Base-by-base conservation (phyloP, 1,284 basidiomycete species). In the Rhodotorula sp. region DNA sequence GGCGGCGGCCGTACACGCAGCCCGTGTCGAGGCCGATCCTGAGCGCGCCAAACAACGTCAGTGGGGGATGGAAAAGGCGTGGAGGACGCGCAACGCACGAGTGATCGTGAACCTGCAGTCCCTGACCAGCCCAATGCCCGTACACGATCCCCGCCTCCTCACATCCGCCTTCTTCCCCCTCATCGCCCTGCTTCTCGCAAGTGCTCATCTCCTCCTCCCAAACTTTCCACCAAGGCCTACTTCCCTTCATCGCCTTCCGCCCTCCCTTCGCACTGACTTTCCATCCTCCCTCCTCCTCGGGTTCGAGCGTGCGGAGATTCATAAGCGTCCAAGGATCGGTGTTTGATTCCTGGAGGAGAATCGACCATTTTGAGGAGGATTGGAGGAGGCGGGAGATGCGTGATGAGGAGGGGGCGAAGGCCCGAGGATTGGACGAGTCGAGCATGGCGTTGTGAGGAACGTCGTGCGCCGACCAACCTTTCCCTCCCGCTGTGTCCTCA, bases 1-100 rank as follows among this genome's bases (percentile, higher is more conserved):
- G 71, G 22, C 66, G 64, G 3, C 68, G 68, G 24, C 76, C 76
- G 54, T 72, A 75, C 20, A 75, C 76, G 62, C 74, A 75, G 30
- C 71, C 76, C 1, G 70, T 63, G 57, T 77, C 76, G 53, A 77
- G 70, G 5, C 76, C 76, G 65, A 76, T 55, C 0, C 71, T 72
- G 55, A 22, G 3, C 24, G 18, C 11, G 9, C 15, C 11, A 10
- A 15, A n/a, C 6, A n/a, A 4, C 1, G 34, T 40, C 2, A 50
- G 40, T 10, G 18, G 31, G 13, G 10, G 24, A 40, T 11, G 11
- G 31, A 7, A 31, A 47, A 13, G 24, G 20, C 15, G 50, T 4
- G 30, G 61, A 55, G 57, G 31, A 56, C 16, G 31, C 18, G n/a
- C 2, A 22, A 61, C 70, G 54, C 31, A 74, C 67, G 70, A 69